Percentiles rank a stretch among this genome's conserved stretches.
Conservation (phyloP, 768 basidiomycete species). For the Candolleomyces aberdarensis region DNA sequence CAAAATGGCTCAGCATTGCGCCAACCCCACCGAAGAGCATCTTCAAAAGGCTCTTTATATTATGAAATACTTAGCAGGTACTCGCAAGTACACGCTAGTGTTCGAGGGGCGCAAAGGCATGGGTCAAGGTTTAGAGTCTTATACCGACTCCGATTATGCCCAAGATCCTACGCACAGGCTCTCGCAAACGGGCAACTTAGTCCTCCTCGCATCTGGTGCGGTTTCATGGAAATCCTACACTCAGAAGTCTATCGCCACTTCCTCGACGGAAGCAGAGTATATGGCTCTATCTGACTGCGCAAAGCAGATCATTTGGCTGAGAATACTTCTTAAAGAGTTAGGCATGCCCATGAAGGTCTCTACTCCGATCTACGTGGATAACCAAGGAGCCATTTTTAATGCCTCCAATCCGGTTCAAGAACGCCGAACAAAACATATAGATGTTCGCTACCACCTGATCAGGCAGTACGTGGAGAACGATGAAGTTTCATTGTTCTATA, state of each 20-base stretch:
- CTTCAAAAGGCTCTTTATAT: slow-evolving; percentile 1
- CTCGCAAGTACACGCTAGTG: slow-evolving; percentile 1
- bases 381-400: slow-evolving; percentile 12
- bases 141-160: slow-evolving; percentile 9
- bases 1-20: slow-evolving; percentile 7
- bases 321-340: slow-evolving; percentile 2
- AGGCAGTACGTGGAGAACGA: slow-evolving; percentile 15
- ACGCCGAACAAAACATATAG: slow-evolving; percentile 25
- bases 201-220: slow-evolving; percentile 12
- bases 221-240: slow-evolving; percentile 16
- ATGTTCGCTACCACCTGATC: slow-evolving; percentile 26
- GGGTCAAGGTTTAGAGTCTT: not conserved
- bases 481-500: slow-evolving; percentile 16
- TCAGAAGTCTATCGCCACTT: slow-evolving; percentile 16
- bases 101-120: not conserved
- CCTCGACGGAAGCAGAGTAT: slow-evolving; percentile 24
- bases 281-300: slow-evolving; percentile 14
- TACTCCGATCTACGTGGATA: slow-evolving; percentile 5
- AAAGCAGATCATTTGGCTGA: slow-evolving; percentile 13
- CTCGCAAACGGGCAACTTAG: slow-evolving; percentile 20
- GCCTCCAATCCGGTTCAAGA: slow-evolving; percentile 9
- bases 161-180: slow-evolving; percentile 11
- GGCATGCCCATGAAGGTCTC: not conserved
- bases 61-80: slow-evolving; percentile 2
- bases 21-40: slow-evolving; percentile 8